Base-by-base conservation (phyloP, 805 yeast species). In the Sungouiozyma intestinalis region DNA sequence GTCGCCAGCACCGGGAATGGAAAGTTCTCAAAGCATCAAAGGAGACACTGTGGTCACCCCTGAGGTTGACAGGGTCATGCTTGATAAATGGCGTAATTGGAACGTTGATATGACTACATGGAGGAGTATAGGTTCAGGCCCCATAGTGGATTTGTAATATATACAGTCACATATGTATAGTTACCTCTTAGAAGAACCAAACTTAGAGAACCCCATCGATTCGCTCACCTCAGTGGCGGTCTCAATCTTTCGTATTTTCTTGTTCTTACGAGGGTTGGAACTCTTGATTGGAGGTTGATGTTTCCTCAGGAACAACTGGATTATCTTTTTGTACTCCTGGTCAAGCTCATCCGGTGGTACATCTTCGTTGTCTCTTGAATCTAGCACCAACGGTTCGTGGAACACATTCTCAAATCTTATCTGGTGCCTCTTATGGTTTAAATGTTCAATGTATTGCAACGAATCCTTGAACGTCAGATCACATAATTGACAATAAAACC, bases 401-500 rank as follows among this genome's bases (percentile, higher is more conserved):
- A 60, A 62, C 11, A 58, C 24, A 7, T 45, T 41, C 38, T 59
- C 72, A 43, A 71, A 68, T 44, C 66, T 69, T 3, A 63, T 57
- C 33, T 71, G 54, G 61, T 83, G 97, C 46, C 73, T 79, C 31
- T 77, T 78, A 32, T 86, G 77, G 54, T 85, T 86, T 54, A 85
- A 66, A 64, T 92, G 97, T 55, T 88, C 94, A 3, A 85, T 70
- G 57, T 79, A 77, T 47, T 86, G 82, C 50, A 86, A 64, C 43
- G 83, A 81, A 57, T 92, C 97, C 54, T 86, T 79, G 63, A 76
- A 90, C 2, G 90, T 80, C 44, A 85, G 60, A 48, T 81, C 76
- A 61, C 98, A 92, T 1, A 75, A 60, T 9, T 81, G 83, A 62
- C 98, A 92, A 51, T 74, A 74, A 62, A 90, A 90, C 17, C 97